These are phyloP conservation scores for Telopea speciosissima DNA, from an alignment of 177 flowering plant genomes.

Conservation along the genomic window DNA sequence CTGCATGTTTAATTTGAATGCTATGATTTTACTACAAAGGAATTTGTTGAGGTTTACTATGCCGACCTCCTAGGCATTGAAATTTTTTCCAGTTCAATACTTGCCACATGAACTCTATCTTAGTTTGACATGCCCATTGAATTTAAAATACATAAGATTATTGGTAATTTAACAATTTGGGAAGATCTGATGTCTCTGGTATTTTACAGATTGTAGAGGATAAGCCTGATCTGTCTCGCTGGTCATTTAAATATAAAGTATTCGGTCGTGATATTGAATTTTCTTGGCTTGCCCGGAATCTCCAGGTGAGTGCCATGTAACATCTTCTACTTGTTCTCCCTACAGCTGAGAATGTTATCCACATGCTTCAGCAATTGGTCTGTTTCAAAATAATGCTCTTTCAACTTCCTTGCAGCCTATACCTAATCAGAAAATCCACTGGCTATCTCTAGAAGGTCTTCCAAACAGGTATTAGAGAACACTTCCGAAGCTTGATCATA, in stretches of 20 bases:
- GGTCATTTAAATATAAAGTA: slow-evolving; percentile 82
- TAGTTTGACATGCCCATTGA: no score
- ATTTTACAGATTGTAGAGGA: slow-evolving; percentile 56
- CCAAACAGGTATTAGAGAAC: slow-evolving; percentile 62
- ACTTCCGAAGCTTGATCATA: not conserved
- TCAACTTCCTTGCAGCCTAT: slow-evolving; percentile 52
- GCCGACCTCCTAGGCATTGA: not conserved
- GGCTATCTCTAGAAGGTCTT: slow-evolving; percentile 92
- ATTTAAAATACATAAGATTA: not conserved
- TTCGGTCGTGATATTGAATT: slow-evolving; percentile 77
- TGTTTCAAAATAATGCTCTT: not conserved
- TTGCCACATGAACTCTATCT: no score
- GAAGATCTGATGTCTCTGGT: slow-evolving; percentile 11
- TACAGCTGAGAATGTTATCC: not conserved
- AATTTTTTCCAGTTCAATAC: not conserved
- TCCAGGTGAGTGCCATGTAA: slow-evolving; percentile 53
- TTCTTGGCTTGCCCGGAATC: slow-evolving; percentile 88
- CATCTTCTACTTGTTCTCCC: not conserved
- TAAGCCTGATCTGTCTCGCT: slow-evolving; percentile 76
- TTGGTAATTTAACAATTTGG: not conserved
- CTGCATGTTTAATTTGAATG: no score
- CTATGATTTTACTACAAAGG: no score
- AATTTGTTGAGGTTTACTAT: no score
- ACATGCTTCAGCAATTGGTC: not conserved
- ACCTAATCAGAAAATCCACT: slow-evolving; percentile 91